Evolutionary conservation across 345 rosid species (phyloP).

Genomic region (Bruguiera parviflora): DNA sequence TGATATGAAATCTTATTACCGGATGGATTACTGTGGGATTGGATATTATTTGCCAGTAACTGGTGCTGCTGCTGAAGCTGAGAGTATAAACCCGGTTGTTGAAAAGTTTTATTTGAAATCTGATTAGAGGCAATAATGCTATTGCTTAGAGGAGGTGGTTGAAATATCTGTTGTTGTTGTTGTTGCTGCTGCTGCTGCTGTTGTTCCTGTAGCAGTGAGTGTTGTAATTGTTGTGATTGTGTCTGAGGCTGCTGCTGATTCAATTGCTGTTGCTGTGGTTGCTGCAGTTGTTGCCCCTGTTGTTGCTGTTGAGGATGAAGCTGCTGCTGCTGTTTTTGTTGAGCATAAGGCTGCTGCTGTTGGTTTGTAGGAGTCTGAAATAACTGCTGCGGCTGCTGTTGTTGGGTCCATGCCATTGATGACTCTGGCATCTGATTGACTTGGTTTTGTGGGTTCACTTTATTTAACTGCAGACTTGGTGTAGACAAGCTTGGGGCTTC

Average conservation of each 20-base stretch:
- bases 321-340: slow-evolving; percentile 38
- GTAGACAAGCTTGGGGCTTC: slow-evolving; percentile 60
- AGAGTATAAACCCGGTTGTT: slow-evolving; percentile 48
- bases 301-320: slow-evolving; percentile 33
- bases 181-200: slow-evolving; percentile 1
- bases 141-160: slow-evolving; percentile 35
- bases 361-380: slow-evolving; percentile 27
- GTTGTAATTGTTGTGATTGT: slow-evolving; percentile 30
- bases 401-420: slow-evolving; percentile 60
- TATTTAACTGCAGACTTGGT: slow-evolving; percentile 58
- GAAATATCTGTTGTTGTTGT: slow-evolving; percentile 44
- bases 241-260: slow-evolving; percentile 23
- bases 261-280: slow-evolving; percentile 37
- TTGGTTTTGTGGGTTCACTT: slow-evolving; percentile 51
- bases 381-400: slow-evolving; percentile 58
- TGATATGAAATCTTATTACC: slow-evolving; percentile 49
- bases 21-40: slow-evolving; percentile 36
- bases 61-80: slow-evolving; percentile 59
- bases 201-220: slow-evolving; percentile 19
- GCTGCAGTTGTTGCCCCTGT: slow-evolving; percentile 28
- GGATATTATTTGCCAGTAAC: slow-evolving; percentile 40
- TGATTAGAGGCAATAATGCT: slow-evolving; percentile 48
- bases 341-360: not conserved
- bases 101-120: slow-evolving; percentile 38
- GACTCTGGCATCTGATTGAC: slow-evolving; percentile 58